phyloP scores from a whole-genome alignment of 306 rosid genomes.

The Oemleria cerasiformis region DNA sequence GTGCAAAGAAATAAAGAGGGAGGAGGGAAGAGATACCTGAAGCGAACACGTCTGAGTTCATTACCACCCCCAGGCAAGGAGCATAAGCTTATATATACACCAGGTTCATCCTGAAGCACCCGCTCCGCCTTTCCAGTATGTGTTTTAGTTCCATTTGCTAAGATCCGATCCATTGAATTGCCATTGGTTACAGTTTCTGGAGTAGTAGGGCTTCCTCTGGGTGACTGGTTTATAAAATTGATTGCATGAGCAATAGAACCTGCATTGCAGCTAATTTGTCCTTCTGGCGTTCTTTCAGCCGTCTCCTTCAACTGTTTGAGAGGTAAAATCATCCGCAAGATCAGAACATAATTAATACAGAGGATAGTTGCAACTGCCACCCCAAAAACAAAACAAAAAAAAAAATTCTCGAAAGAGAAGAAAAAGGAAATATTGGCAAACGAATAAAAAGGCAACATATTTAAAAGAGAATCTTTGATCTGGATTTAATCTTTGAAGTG shows the following conservation, averaged over 20 bases:
- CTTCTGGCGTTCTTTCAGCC: constrained; percentile 60
- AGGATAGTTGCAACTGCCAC: background rate
- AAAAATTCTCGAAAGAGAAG: background rate
- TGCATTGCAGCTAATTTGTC: constrained; percentile 30
- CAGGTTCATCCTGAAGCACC: constrained; percentile 90
- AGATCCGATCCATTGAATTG: constrained; percentile 34
- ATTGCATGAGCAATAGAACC: constrained; percentile 32
- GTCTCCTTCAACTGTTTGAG: constrained; percentile 69
- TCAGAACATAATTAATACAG: constrained; percentile 18
- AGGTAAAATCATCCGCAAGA: constrained; percentile 28
- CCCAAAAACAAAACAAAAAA: background rate
- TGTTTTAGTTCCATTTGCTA: constrained; percentile 46
- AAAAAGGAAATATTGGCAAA: background rate
- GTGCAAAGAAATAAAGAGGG: background rate
- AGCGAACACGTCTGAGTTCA: constrained; percentile 90
- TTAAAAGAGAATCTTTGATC: background rate
- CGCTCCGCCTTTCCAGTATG: constrained; percentile 60
- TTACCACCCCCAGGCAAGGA: constrained; percentile 60
- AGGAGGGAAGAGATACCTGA: constrained; percentile 60
- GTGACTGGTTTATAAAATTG: constrained; percentile 36
- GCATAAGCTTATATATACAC: constrained; percentile 74
- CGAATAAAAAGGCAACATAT: background rate
- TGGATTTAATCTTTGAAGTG: background rate
- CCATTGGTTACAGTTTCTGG: constrained; percentile 44
- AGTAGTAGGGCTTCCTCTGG: constrained; percentile 37